Conservation (phyloP, 139 green algal species). For the Coelastrella sp. region DNA sequence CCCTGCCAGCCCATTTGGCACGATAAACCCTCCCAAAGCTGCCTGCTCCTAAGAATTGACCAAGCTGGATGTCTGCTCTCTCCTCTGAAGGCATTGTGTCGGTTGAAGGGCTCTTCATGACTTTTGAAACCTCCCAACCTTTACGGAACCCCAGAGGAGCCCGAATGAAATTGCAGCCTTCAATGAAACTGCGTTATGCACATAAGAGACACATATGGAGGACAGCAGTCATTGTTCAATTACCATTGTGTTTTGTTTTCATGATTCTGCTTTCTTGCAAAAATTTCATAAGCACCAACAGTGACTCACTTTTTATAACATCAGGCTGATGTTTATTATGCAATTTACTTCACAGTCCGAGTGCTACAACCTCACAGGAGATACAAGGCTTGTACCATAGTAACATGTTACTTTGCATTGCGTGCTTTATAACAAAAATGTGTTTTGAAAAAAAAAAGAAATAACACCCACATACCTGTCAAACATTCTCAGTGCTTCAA, state of each 20-base stretch:
- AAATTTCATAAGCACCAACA: too few species aligned
- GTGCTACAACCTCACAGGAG: too few species aligned
- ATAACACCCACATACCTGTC: not conserved
- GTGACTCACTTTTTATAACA: too few species aligned
- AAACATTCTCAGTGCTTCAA: constrained; percentile 17
- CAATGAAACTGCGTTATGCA: constrained; percentile 16
- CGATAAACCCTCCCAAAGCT: constrained; percentile 2
- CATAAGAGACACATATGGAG: not conserved
- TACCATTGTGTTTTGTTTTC: not conserved
- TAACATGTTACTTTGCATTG: too few species aligned
- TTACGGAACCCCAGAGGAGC: constrained; percentile 16
- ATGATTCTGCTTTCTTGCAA: too few species aligned
- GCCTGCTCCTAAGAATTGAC: not conserved
- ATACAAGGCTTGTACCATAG: too few species aligned
- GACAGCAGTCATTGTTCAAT: not conserved
- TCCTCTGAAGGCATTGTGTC: not conserved
- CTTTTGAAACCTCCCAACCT: constrained; percentile 32
- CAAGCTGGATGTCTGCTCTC: constrained; percentile 13
- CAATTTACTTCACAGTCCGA: too few species aligned
- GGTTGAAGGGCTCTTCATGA: not conserved
- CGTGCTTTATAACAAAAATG: too few species aligned
- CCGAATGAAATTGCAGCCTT: constrained; percentile 35
- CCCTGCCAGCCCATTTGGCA: not conserved
- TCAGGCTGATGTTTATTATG: too few species aligned
- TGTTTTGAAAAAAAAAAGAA: too few species aligned